Percentiles rank a stretch among this genome's conserved stretches.
Evolutionary conservation across 2,329 filamentous ascomycete genomes (phyloP).

Genomic region (Nectriaceae sp.): DNA sequence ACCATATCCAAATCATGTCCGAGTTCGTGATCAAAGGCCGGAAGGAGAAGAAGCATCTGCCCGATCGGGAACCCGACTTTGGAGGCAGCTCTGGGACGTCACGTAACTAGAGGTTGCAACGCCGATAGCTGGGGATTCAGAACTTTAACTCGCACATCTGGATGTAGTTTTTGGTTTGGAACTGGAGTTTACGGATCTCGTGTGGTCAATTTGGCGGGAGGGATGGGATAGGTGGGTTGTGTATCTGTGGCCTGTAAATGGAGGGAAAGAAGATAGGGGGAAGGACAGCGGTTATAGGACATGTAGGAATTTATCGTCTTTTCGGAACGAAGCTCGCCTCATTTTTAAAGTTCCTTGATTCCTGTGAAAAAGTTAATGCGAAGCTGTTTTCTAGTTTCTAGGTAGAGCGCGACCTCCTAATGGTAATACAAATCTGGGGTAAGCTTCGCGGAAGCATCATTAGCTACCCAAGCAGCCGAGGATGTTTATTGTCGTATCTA

Average conservation of each 20-base stretch:
- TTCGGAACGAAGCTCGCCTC: constrained; percentile 17
- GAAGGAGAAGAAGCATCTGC: constrained; percentile 74
- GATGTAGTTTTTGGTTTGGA: constrained; percentile 44
- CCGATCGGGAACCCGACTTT: constrained; percentile 66
- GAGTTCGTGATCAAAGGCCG: constrained; percentile 87
- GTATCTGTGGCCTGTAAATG: constrained; percentile 25
- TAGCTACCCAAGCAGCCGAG: too few species aligned
- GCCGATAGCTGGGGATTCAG: constrained; percentile 9
- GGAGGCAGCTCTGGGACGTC: constrained; percentile 39
- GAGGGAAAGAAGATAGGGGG: constrained; percentile 16
- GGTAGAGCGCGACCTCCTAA: too few species aligned
- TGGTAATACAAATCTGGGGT: too few species aligned
- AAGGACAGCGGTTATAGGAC: constrained; percentile 17
- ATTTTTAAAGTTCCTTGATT: neutral
- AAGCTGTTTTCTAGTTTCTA: too few species aligned
- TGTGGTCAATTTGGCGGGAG: constrained; percentile 25
- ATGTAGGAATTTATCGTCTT: constrained; percentile 31
- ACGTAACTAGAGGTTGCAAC: constrained; percentile 28
- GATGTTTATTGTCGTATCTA: too few species aligned
- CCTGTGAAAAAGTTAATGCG: neutral
- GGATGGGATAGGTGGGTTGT: constrained; percentile 8
- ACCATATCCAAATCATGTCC: constrained; percentile 86
- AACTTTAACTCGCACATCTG: constrained; percentile 32
- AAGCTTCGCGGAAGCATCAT: too few species aligned
- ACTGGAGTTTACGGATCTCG: constrained; percentile 39